Base-by-base conservation (phyloP, 1,284 basidiomycete species). In the Cystobasidium slooffiae region DNA sequence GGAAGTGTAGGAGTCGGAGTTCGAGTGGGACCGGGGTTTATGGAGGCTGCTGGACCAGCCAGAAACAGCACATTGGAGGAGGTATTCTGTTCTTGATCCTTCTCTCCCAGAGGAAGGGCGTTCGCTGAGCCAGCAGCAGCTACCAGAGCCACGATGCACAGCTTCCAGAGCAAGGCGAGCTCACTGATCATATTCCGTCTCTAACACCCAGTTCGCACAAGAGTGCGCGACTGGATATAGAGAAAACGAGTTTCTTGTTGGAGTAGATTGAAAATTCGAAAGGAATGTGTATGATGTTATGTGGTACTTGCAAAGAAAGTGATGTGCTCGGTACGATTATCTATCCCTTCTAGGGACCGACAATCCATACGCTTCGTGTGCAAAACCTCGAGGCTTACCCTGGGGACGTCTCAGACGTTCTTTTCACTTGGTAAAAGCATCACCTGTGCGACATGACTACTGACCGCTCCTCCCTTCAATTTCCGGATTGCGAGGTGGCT, bases 31-130 rank as follows among this genome's bases (percentile, higher is more conserved):
- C 31, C 31, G 31, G 31, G 14, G 37, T 1, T 46, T 24, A 22
- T 14, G 10, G 67, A 24, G n/a, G 49, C 46, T 31, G n/a, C 39
- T 31, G 62, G 59, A 37, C 51, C 62, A 52, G 61, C 69, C 62
- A 72, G 47, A 10, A 72, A 20, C n/a, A 72, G 47, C 51, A n/a
- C 41, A 37, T 62, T 62, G 56, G 61, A n/a, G 7, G 53, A 44
- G 0, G 61, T 16, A 37, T 53, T 65, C n/a, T 9, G n/a, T n/a
- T 31, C 52, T 37, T 47, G 24, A 20, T 70, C 47, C 39, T 41
- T 46, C 39, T 72, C 69, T 64, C 31, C 69, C 24, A 72, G 61
- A 53, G 69, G 69, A 22, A 59, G 39, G 20, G 31, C 69, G n/a
- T 61, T 44, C 31, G 59, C 20, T n/a, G 39, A 44, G 39, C 59